Base-by-base conservation (phyloP, 306 rosid genomes). In the Begonia masoniana region DNA sequence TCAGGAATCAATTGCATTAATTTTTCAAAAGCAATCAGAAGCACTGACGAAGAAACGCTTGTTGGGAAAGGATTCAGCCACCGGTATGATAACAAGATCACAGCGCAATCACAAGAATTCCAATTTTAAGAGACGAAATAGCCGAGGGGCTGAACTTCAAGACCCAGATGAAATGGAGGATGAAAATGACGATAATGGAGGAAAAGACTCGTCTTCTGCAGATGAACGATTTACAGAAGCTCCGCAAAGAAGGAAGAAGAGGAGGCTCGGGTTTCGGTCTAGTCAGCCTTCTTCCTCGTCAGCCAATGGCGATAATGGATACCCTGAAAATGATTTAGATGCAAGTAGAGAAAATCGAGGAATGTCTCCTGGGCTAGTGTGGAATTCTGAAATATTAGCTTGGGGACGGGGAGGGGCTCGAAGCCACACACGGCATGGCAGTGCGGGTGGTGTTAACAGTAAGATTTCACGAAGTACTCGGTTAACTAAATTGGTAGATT, bases 381-480 rank as follows among this genome's bases (percentile, higher is more conserved):
- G 80, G 67, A 87, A 75, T 70, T 76, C 84, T 58, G 80, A 79
- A 61, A 82, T 73, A 68, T 94, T 82, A 62, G 82, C 89, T 43
- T 88, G 97, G 97, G 97, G 97, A 58, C 66, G 94, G 56, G 97
- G 94, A 56, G 94, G 97, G 54, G 78, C 78, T 62, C 81, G 97
- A 52, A 88, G 95, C 57, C 67, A 82, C 69, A 79, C 95, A 7
- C 71, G 97, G 35, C 74, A 88, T 73, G 95, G 97, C n/a, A 60
- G 73, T 64, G 70, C 85, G 47, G 63, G 74, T 55, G 78, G 96
- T 51, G 72, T 77, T 76, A 76, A 59, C 65, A 76, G 69, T 71
- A 87, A 76, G 72, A 84, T 57, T 61, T 74, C 89, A 24, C 83
- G 86, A 57, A 71, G 62, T 35, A 51, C 73, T 69, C 97, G 97